Evolutionary conservation across 2,329 filamentous ascomycete species (phyloP), one percentile per base, ranked within the genome.

Genomic region (Pseudogymnoascus sp.): DNA sequence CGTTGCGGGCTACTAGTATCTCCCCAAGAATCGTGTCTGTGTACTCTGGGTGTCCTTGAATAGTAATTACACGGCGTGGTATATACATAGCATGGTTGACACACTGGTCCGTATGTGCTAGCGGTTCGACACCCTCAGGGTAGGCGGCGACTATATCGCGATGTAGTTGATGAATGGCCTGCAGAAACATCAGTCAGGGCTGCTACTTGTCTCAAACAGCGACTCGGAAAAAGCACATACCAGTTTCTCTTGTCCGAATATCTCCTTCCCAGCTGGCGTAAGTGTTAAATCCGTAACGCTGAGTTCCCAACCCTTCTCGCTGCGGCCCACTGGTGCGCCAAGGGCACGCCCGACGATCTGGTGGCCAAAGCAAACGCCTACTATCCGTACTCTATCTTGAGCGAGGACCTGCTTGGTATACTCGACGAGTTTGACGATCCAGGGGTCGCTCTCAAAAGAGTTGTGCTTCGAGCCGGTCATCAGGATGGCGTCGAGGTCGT

Each of bases 1-100:
- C 75, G 68, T 88, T 82, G 60, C 91, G 79, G 62, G 79, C 74
- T 62, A 80, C 77, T 59, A 92, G 73, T 35, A 95, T 73, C 71
- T 90, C 85, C 15, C 74, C 76, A 66, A 91, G 82, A 64, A 95
- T 91, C 13, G 83, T 79, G 61, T 79, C 77, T 3, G 79, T 88
- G 70, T 92, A 94, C 72, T 96, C 91, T 0, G 90, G 91, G 71
- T 95, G 90, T 5, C 90, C 90, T 75, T 96, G 90, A 1, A 95
- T 82, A 0, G 89, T 85, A 62, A 95, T 85, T 62, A 89, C 76
- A 34, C 79, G 79, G 39, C 79, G 76, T 7, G 84, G 81, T 18
- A 78, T 73, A 70, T 94, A 88, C 81, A 95, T 90, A 63, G 85
- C 88, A 72, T 95, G 90, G n/a, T 90, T 84, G 8, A 78, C 74